Base-by-base conservation (phyloP, 768 basidiomycete species). In the Clavulina sp. region DNA sequence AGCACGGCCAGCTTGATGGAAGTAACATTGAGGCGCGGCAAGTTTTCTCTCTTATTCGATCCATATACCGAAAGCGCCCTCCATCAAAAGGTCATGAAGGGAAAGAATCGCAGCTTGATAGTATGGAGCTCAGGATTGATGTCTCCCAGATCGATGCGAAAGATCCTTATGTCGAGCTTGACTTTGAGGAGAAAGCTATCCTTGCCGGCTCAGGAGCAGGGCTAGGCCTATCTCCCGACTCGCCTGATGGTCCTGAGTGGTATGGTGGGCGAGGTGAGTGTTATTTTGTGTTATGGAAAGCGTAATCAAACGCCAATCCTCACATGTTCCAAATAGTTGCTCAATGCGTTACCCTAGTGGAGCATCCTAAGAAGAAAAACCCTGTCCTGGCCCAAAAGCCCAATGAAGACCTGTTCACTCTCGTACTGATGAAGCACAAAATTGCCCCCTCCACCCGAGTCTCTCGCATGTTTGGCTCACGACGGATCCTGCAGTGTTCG, bases 391-490 rank as follows among this genome's bases (percentile, higher is more conserved):
- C n/a, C n/a, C n/a, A n/a, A n/a, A n/a, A n/a, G n/a, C 26, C 30
- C 50, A n/a, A 36, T n/a, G 48, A 53, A 3, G 51, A 52, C 0
- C 30, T 40, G 0, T 72, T 69, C 52, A 64, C 60, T 28, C 57
- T 81, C 7, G 55, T 61, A 5, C 67, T 82, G 4, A 72, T 76
- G 19, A 67, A 61, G 2, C 72, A 74, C 1, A 64, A 66, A 32
- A 64, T 81, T 0, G 74, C 74, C 0, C 60, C 77, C 1, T 83
- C 80, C 0, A 69, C 68, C 51, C 71, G 76, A 18, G 71, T 81
- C 56, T 61, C 71, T 0, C 70, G 81, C 9, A 67, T 74, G 3
- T 81, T 77, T 59, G 81, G 81, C 0, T 81, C 80, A 19, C 65
- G 66, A 19, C 63, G 64, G 24, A 66, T 83, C 32, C 58, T 84